Base-by-base conservation (phyloP, 1,284 basidiomycete genomes). In the Heterobasidion parviporum region DNA sequence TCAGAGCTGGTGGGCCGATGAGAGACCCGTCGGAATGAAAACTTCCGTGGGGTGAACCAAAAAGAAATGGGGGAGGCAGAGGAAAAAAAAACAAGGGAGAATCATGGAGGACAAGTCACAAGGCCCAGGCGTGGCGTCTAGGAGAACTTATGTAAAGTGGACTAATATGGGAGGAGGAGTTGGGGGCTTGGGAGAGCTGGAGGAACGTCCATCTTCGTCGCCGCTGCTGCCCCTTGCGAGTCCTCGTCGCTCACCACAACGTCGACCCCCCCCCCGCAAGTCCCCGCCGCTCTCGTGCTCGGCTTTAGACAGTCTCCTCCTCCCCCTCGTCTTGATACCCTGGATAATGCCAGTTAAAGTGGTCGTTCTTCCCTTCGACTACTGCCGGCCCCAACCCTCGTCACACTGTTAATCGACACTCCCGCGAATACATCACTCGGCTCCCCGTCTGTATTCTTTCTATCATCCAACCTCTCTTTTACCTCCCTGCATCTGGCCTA, bases 311-410 rank as follows among this genome's bases (percentile, higher is more conserved):
- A 35, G 44, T 55, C 59, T 55, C 57, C 33, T 54, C 52, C 53
- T 58, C 38, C 38, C 38, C 38, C 8, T 41, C n/a, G 10, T 41
- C 38, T 50, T 56, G 59, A 57, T 55, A 49, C 59, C 56, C 65
- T 66, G 74, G 73, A 74, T 72, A 72, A 76, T 77, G 74, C 72
- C 61, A 70, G 66, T 70, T 72, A 65, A 59, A 64, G 63, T 62
- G 64, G 61, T 18, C 36, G n/a, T 36, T 9, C 26, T 54, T 41
- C 53, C 59, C 51, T 35, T 50, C 35, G 47, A 45, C 57, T 7
- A 26, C 48, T 47, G 55, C 56, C 47, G 46, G 56, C 54, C 49
- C 52, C 58, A 53, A 20, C 51, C 53, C 50, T 55, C 50, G 36
- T 57, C 58, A 55, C 57, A 53, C 51, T 56, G 45, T 65, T 54